These are phyloP conservation scores for Immersiporthe knoxdaviesiana DNA, from an alignment of 2,329 filamentous ascomycete species.

Conservation along the genomic window DNA sequence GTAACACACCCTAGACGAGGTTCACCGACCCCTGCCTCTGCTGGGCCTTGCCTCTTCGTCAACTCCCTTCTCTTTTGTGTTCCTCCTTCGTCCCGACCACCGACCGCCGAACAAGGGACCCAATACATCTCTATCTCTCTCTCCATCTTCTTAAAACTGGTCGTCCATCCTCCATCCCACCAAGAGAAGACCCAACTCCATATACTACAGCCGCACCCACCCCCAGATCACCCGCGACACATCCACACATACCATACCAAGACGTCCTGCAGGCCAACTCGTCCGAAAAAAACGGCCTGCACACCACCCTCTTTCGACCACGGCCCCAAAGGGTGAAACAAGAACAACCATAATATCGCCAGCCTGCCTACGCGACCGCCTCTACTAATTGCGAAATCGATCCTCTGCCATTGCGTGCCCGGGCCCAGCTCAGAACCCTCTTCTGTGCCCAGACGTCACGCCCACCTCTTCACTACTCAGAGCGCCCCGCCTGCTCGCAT, in stretches of 20 bases:
- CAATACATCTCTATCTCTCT: not conserved
- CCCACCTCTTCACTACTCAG: not conserved
- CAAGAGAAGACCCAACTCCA: not conserved
- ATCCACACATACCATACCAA: not conserved
- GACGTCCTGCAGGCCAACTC: not conserved
- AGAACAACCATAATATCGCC: not conserved
- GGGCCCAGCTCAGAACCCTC: constrained; percentile 14
- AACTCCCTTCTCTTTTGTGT: constrained; percentile 14
- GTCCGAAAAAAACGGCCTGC: not conserved
- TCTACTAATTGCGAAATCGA: constrained; percentile 27
- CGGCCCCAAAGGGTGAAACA: constrained; percentile 2
- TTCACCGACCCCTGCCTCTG: not conserved
- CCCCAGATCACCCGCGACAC: not conserved
- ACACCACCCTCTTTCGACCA: not conserved
- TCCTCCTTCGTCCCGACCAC: constrained; percentile 8
- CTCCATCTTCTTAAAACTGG: constrained; percentile 8
- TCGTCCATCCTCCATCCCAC: not conserved
- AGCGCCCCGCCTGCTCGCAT: constrained; percentile 5
- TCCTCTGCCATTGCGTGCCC: constrained; percentile 27
- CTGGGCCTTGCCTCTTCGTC: not conserved
- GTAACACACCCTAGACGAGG: constrained; percentile 5
- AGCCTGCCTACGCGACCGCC: constrained; percentile 10
- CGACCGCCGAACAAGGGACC: constrained; percentile 8
- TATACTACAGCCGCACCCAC: not conserved
- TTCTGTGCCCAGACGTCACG: not conserved